Evolutionary conservation across 2,329 filamentous ascomycete genomes (phyloP).

Genomic region (Colletotrichum trifolii): DNA sequence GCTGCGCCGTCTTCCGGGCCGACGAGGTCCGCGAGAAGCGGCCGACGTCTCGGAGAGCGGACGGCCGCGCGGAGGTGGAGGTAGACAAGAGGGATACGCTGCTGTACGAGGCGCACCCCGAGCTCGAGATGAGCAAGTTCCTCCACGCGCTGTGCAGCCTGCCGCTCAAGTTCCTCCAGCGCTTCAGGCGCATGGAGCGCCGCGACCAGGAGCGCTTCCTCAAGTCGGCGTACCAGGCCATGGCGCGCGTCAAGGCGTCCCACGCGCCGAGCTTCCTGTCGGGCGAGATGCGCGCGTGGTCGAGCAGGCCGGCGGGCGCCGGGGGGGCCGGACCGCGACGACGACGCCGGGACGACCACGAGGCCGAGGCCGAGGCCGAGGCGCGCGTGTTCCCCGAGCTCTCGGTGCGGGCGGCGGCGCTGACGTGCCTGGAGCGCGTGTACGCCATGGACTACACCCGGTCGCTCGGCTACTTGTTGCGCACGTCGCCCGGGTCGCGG

Average conservation of each 20-base stretch:
- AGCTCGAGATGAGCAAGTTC: slow-evolving; percentile 19
- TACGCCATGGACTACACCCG: background rate
- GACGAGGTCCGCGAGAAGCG: background rate
- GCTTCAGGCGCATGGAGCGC: slow-evolving; percentile 2
- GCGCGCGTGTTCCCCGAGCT: slow-evolving; percentile 24
- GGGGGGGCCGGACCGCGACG: too few species aligned
- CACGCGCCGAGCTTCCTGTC: slow-evolving; percentile 18
- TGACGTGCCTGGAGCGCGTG: background rate
- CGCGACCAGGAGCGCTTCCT: slow-evolving; percentile 5
- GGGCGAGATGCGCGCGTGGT: slow-evolving; percentile 28
- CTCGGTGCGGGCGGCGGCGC: slow-evolving; percentile 12
- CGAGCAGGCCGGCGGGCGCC: slow-evolving; percentile 18
- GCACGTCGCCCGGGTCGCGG: background rate
- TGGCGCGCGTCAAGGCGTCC: slow-evolving; percentile 24
- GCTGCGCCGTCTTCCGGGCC: slow-evolving; percentile 15
- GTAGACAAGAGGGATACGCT: background rate
- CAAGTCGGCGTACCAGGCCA: slow-evolving; percentile 17
- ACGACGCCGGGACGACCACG: slow-evolving; percentile 6
- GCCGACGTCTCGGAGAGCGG: background rate
- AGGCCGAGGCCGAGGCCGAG: too few species aligned
- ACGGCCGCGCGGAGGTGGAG: background rate
- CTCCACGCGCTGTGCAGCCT: slow-evolving; percentile 18
- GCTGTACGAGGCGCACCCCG: slow-evolving; percentile 1
- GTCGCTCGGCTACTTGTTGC: background rate
- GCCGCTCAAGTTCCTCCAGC: slow-evolving; percentile 13